Percentiles rank a stretch among this genome's conserved stretches.
Evolutionary conservation across 345 rosid genomes (phyloP).

Genomic region (Camelina sativa): DNA sequence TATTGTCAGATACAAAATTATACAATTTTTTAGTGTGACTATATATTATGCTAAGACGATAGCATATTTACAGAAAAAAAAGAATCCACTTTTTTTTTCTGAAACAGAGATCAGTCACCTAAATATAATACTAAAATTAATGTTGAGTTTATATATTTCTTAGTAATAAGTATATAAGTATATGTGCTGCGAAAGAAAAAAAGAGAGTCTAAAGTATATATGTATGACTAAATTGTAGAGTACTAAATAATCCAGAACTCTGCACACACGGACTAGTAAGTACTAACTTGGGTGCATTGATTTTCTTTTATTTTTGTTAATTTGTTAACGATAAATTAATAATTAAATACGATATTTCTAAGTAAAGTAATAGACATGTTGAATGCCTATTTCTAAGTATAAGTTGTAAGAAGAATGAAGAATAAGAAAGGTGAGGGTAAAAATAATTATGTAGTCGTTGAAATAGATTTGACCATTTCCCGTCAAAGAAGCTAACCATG

Average conservation of each 20-base stretch:
- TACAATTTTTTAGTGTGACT: background rate
- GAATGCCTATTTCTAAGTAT: conserved; percentile 21
- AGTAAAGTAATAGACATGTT: conserved; percentile 28
- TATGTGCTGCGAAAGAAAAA: background rate
- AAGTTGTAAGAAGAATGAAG: conserved; percentile 32
- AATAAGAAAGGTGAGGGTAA: conserved; percentile 14
- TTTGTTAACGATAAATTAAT: background rate
- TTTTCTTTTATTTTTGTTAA: background rate
- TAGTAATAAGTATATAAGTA: background rate
- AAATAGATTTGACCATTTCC: conserved; percentile 45
- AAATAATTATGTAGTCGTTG: conserved; percentile 20
- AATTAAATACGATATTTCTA: conserved; percentile 1
- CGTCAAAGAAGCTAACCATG: conserved; percentile 43
- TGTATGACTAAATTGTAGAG: background rate
- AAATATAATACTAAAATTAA: too few relatives aligned
- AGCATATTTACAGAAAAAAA: background rate
- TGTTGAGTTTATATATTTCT: background rate
- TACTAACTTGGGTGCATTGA: conserved; percentile 5
- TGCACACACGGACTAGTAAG: background rate
- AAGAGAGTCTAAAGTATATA: too few relatives aligned
- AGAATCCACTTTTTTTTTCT: background rate
- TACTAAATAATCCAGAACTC: conserved; percentile 7
- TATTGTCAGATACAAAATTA: background rate
- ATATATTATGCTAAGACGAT: background rate
- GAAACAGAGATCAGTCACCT: background rate